Evolutionary conservation across 306 rosid genomes (phyloP).

Genomic region (Ceratonia siliqua): DNA sequence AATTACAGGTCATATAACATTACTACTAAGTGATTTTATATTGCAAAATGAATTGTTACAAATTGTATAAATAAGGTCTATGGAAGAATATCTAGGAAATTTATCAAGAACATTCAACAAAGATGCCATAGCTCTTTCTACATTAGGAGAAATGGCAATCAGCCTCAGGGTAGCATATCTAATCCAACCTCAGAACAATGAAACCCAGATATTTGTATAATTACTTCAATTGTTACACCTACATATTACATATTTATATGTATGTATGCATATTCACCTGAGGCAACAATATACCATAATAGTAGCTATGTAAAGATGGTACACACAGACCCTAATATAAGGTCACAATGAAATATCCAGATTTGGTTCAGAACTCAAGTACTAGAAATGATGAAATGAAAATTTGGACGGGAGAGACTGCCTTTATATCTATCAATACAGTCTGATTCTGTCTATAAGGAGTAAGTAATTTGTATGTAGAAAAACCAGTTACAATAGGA

Average conservation of each 20-base stretch:
- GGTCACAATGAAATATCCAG: no score
- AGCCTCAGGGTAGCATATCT: neutral
- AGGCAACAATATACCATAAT: no score
- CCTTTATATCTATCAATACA: no score
- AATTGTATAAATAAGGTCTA: neutral
- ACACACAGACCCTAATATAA: no score
- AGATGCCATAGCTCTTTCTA: slow-evolving; percentile 6
- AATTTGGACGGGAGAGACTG: no score
- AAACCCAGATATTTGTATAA: neutral
- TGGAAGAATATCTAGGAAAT: slow-evolving; percentile 11
- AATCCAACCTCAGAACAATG: neutral
- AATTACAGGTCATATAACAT: slow-evolving; percentile 21
- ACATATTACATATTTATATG: no score
- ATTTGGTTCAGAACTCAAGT: no score
- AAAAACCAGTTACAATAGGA: neutral
- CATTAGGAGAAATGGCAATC: slow-evolving; percentile 18
- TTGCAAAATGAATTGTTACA: neutral
- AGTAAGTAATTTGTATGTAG: neutral
- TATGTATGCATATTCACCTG: no score
- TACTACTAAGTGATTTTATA: neutral
- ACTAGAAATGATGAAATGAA: no score
- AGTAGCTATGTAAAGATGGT: no score
- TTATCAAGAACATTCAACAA: slow-evolving; percentile 27
- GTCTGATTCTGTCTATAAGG: neutral
- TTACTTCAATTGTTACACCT: no score